A percentile compares a stretch with the other conserved stretches of the same genome.
These are phyloP conservation scores for Tuber borchii DNA, from an alignment of 495 filamentous ascomycete species.

Conservation along the genomic window DNA sequence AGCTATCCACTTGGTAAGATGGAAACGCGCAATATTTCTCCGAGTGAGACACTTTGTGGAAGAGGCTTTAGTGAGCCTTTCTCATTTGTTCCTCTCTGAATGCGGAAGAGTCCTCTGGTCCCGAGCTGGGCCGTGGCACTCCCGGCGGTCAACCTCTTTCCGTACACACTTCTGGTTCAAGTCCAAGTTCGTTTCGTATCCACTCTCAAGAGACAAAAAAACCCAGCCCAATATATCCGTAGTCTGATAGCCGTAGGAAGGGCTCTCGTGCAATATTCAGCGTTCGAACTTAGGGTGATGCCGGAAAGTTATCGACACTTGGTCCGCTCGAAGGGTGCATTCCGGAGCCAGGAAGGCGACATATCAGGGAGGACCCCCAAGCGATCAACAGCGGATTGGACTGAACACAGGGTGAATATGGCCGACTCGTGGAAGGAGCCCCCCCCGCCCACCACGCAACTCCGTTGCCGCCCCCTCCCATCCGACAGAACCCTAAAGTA, in stretches of 20 bases:
- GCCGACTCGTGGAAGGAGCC: not conserved
- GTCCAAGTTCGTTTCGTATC: not conserved
- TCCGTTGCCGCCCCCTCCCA: too few relatives aligned
- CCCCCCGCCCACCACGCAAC: too few relatives aligned
- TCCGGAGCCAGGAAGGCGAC: not conserved
- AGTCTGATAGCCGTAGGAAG: too few relatives aligned
- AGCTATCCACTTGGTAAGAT: too few relatives aligned
- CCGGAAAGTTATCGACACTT: too few relatives aligned
- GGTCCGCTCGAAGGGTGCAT: not conserved
- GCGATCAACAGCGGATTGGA: not conserved
- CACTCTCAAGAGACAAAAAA: not conserved
- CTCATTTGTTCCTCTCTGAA: too few relatives aligned
- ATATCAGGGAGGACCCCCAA: not conserved
- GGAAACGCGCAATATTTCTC: too few relatives aligned
- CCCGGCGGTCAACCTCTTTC: not conserved
- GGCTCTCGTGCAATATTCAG: not conserved
- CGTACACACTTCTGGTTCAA: not conserved
- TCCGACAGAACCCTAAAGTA: too few relatives aligned
- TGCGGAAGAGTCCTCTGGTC: too few relatives aligned
- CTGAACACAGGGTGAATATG: not conserved
- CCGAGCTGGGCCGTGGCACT: not conserved
- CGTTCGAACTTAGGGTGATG: not conserved
- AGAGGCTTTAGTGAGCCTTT: too few relatives aligned
- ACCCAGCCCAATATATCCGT: not conserved
- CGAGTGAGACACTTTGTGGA: too few relatives aligned